Base-by-base conservation (phyloP, 129 eudicot genomes). In the Pittosporum tobira region DNA sequence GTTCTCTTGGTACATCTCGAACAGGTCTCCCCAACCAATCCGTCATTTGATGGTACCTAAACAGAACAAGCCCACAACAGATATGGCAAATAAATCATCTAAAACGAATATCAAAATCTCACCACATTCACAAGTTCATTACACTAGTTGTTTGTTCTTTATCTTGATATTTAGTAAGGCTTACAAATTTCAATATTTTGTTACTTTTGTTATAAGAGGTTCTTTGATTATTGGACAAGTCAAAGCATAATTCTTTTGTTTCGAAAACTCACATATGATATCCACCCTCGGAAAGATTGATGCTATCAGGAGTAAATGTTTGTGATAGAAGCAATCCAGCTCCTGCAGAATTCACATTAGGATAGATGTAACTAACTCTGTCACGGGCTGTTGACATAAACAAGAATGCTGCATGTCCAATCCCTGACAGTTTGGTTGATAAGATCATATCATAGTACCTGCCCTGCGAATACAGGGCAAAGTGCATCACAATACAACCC, bases 331-430 rank as follows among this genome's bases (percentile, higher is more conserved):
- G 71, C 57, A 89, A 69, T 20, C 97, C 97, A 21, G 97, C 95
- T 62, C 97, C 97, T 18, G 97, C 94, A 43, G 93, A 58, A 79
- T 89, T 85, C 23, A 89, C 97, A 58, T 89, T 82, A 5, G 97
- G 97, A 73, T 89, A 89, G 47, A 89, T 37, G 70, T 89, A 89
- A 77, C 97, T 71, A 20, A 67, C 88, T 68, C 78, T 66, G 60
- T 89, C 88, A 19, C 79, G 57, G 38, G 97, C 97, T 53, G 88
- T 72, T 12, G 97, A 64, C 93, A 85, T 75, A 67, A 85, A 89
- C 86, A 89, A 73, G 78, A 89, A 89, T n/a, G 88, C 64, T n/a
- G 82, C 95, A 40, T 89, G 97, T 24, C 97, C 97, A 40, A 89
- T n/a, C 63, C 97, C 97, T 80, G 68, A n/a, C 27, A 87, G 68